phyloP scores from a whole-genome alignment of 306 rosid species.

The Glycine latifolia region DNA sequence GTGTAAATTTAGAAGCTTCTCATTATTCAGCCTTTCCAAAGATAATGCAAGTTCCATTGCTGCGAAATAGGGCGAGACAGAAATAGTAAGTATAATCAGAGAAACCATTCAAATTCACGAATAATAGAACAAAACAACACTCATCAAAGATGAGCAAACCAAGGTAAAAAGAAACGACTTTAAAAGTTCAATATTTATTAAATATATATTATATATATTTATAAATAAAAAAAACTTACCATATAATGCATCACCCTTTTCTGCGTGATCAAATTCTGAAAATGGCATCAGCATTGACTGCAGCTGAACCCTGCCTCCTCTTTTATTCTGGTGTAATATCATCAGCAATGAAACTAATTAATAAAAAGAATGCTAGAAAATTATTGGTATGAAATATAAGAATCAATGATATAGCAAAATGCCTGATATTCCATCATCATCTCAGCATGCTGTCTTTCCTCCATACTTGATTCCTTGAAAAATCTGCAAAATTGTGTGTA shows the following conservation, averaged over 20 bases:
- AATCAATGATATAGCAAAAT: not conserved
- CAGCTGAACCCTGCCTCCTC: constrained; percentile 57
- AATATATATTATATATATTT: not conserved
- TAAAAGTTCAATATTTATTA: not conserved
- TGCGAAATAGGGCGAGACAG: constrained; percentile 10
- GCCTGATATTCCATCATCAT: constrained; percentile 57
- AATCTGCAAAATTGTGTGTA: constrained; percentile 34
- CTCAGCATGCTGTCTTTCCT: constrained; percentile 57
- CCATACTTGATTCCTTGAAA: constrained; percentile 55
- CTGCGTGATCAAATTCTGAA: constrained; percentile 52
- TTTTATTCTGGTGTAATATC: constrained; percentile 44
- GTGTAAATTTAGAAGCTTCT: constrained; percentile 55
- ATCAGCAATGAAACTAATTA: not conserved
- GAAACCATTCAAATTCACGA: not conserved
- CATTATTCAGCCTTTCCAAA: constrained; percentile 55
- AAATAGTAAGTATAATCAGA: not conserved
- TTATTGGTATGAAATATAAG: not conserved
- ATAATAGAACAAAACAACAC: constrained; percentile 5
- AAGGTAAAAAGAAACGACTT: constrained; percentile 5
- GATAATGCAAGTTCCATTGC: constrained; percentile 59
- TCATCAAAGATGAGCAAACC: not conserved
- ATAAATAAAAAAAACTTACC: constrained; percentile 35
- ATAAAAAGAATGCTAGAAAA: constrained; percentile 4
- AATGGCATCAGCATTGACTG: constrained; percentile 48
- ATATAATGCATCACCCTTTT: constrained; percentile 59